These are phyloP conservation scores for Tetrahymena elliotti DNA, from an alignment of 73 alveolate genomes.

Conservation along the genomic window DNA sequence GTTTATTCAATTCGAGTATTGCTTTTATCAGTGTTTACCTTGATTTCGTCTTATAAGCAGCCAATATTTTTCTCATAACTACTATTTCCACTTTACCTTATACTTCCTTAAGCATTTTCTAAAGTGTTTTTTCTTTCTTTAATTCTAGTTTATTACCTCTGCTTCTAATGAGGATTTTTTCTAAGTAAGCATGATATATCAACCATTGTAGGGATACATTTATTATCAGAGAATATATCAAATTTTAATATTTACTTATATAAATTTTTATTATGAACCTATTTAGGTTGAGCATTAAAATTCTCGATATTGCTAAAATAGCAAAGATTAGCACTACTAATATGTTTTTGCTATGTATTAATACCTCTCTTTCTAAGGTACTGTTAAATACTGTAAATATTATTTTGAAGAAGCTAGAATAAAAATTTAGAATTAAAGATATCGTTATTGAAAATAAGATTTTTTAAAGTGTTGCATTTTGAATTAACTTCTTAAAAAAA, in stretches of 20 bases:
- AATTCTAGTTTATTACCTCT: too few species aligned
- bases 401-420: not conserved
- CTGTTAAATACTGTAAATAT: not conserved
- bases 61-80: not conserved
- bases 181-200: not conserved
- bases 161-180: not conserved
- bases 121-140: not conserved
- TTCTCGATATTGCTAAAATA: not conserved
- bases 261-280: not conserved
- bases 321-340: not conserved
- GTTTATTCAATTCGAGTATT: not conserved
- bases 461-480: not conserved
- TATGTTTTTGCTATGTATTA: not conserved
- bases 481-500: not conserved
- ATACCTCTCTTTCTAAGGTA: not conserved
- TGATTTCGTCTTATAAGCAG: not conserved
- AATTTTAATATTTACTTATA: not conserved
- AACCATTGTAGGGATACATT: not conserved
- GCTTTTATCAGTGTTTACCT: not conserved
- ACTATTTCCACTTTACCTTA: not conserved
- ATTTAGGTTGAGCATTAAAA: not conserved
- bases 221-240: not conserved
- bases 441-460: not conserved
- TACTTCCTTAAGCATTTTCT: not conserved
- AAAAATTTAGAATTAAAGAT: not conserved